Evolutionary conservation across 352 stramenopile genomes (phyloP), one percentile per base, ranked within the genome.

Genomic region (Globisporangium rhizosaccharum): DNA sequence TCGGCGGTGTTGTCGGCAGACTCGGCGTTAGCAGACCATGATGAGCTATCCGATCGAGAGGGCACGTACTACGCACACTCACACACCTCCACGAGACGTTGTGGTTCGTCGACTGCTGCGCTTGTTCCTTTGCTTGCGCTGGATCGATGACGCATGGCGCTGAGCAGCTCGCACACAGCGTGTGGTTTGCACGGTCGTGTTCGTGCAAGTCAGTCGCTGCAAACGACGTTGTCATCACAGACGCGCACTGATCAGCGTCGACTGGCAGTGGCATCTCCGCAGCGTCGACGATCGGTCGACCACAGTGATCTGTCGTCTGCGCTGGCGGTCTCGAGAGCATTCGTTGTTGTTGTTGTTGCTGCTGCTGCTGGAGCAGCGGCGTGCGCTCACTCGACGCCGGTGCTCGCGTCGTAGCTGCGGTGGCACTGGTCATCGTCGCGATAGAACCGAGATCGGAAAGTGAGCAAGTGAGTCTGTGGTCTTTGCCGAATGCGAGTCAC

Each of bases 261-360:
- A 56, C 56, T 12, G 56, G 48, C 2, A 51, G 56, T 17, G 48
- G 39, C 48, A 62, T 51, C 28, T 2, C 28, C 2, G 33, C 17
- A 4, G 56, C 56, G 33, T 55, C 49, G 46, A 62, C 56, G 37
- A 62, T 49, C 25, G 47, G 56, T 0, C 56, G 47, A 3, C 20
- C 48, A 18, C 45, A 62, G 36, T 18, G 17, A 28, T 62, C 56
- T 10, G 26, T 23, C 0, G 45, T 18, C 26, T 25, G 45, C 3
- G 45, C 25, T 18, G 45, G 45, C 7, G n/a, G 15, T 12, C 25
- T 15, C 8, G 3, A 56, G 20, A n/a, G 20, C 20, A 36, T 14
- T 15, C 12, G 23, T 23, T 7, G 9, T 3, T 53, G 44, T 23
- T 47, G 8, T 7, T n/a, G 23, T 23, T 12, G 8, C 5, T 53